Base-by-base conservation (phyloP, 208 protist genomes). In the Crithidia thermophila region DNA sequence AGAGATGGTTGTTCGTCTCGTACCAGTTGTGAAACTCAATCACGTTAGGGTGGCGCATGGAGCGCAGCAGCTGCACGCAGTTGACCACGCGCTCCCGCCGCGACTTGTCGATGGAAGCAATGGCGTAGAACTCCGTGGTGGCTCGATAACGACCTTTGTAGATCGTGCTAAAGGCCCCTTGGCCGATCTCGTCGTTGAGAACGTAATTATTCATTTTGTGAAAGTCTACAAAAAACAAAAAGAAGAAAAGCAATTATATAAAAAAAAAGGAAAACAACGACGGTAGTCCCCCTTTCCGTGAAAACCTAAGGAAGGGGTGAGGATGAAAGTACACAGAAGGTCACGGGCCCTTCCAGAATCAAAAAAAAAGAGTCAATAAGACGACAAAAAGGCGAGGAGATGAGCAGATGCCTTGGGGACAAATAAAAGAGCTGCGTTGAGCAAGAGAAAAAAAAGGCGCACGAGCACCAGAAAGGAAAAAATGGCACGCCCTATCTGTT, bases 1-100 rank as follows among this genome's bases (percentile, higher is more conserved):
- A 98, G 37, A 98, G 65, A 65, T 98, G 97, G 76, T 98, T 98
- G 49, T 82, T 91, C 40, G 97, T 98, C 67, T 98, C 97, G 72
- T 98, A 98, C 96, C 97, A 98, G 64, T 97, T 92, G 75, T 92
- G 75, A 51, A 98, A 98, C 40, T 92, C 72, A 16, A 98, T 84
- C 11, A 98, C 72, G 63, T 94, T 95, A 25, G 79, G 75, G 77
- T 97, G 89, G 28, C 72, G 57, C 27, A 97, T 68, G 8, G 72
- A 69, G 57, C 91, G 85, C 34, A 98, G 80, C 23, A 93, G 83
- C 47, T 85, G 81, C 33, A 97, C 93, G 53, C 88, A 87, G 73
- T 91, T 97, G 4, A 96, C 73, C 6, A 98, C 85, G 18, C 89
- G 91, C 33, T 87, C 71, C 34, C 94, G 84, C 34, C 88, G 78